A percentile compares a stretch with the other conserved stretches of the same genome.
Conservation (phyloP, 2,329 filamentous ascomycete species). For the Orbilia javanica region DNA sequence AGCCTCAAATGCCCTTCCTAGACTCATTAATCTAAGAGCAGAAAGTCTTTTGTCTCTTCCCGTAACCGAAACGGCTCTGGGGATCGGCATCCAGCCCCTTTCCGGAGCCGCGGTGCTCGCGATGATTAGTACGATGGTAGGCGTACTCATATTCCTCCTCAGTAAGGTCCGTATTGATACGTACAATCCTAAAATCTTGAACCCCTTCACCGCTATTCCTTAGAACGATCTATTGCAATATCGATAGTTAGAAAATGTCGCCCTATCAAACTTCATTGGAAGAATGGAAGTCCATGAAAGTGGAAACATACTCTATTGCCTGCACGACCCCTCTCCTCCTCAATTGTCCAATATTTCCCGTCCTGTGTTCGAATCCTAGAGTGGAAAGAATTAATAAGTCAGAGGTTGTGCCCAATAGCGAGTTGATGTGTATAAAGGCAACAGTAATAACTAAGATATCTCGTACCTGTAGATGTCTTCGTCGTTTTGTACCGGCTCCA, state of each 20-base stretch:
- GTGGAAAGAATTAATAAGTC: neutral
- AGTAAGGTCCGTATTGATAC: neutral
- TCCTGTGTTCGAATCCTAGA: slow-evolving; percentile 15
- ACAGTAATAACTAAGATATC: neutral
- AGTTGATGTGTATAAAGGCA: neutral
- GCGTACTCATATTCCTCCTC: neutral
- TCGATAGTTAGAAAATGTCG: neutral
- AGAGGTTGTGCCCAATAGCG: neutral
- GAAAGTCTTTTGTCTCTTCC: slow-evolving; percentile 37
- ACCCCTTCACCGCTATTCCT: neutral
- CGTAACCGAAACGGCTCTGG: slow-evolving; percentile 3
- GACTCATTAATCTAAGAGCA: slow-evolving; percentile 18
- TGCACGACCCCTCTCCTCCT: neutral
- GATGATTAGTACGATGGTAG: neutral
- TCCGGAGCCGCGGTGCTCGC: neutral
- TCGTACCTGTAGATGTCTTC: neutral
- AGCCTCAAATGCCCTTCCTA: neutral
- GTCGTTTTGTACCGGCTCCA: neutral
- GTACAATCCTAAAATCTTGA: slow-evolving; percentile 11
- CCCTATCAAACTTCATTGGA: neutral
- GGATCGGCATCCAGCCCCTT: neutral
- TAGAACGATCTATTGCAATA: neutral
- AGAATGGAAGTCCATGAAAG: neutral
- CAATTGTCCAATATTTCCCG: slow-evolving; percentile 2
- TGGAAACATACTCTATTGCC: neutral